Evolutionary conservation across 306 rosid species (phyloP).

Genomic region (Casuarina glauca): DNA sequence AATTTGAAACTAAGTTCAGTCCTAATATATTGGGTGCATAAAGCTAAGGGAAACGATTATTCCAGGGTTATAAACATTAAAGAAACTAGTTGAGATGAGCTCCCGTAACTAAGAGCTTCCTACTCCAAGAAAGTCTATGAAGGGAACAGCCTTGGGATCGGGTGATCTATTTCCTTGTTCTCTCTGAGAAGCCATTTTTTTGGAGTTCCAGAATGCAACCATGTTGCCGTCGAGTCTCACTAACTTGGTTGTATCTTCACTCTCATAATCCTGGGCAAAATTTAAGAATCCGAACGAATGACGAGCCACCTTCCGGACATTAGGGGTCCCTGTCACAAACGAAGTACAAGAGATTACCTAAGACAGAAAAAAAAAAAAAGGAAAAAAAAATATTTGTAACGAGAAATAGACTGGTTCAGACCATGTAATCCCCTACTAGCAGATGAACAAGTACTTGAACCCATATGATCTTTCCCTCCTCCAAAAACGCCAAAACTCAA

Average conservation of each 20-base stretch:
- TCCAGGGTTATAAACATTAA: not conserved
- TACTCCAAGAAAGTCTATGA: slow-evolving; percentile 70
- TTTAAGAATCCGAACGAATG: slow-evolving; percentile 22
- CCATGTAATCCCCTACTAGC: slow-evolving; percentile 11
- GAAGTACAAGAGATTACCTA: slow-evolving; percentile 24
- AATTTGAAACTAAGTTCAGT: not conserved
- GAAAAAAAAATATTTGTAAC: not conserved
- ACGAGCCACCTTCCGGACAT: slow-evolving; percentile 29
- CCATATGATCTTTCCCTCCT: not conserved
- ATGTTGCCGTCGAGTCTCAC: not conserved
- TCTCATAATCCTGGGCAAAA: slow-evolving; percentile 5
- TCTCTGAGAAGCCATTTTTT: not conserved
- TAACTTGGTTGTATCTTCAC: not conserved
- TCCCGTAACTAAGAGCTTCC: slow-evolving; percentile 29
- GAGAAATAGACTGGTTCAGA: slow-evolving; percentile 11
- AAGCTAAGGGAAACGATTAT: not conserved
- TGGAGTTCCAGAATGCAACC: not conserved
- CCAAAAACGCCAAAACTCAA: not conserved
- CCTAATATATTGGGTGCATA: not conserved
- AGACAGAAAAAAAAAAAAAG: not conserved
- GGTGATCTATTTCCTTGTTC: slow-evolving; percentile 18
- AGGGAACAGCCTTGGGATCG: slow-evolving; percentile 34
- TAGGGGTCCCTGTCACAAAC: slow-evolving; percentile 31
- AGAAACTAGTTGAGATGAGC: not conserved
- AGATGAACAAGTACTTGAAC: slow-evolving; percentile 21